These are phyloP conservation scores for Thermothielavioides terrestris DNA, from an alignment of 495 filamentous ascomycete species.

Conservation along the genomic window DNA sequence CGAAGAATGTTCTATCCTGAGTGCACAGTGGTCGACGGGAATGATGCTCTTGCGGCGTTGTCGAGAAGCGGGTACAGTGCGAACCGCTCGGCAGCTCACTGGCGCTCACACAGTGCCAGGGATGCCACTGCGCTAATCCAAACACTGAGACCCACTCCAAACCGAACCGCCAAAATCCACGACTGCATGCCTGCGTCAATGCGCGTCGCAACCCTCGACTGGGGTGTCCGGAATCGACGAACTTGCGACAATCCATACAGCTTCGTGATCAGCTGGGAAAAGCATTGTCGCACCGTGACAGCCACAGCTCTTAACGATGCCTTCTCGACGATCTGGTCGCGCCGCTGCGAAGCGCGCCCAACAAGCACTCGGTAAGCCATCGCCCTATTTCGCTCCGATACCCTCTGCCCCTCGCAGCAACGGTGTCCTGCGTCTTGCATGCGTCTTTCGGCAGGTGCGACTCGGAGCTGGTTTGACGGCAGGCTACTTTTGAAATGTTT, in stretches of 20 bases:
- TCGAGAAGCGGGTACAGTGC: too few species aligned
- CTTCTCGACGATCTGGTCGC: conserved; percentile 25
- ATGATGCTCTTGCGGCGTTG: too few species aligned
- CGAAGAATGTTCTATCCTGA: too few species aligned
- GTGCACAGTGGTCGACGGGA: too few species aligned
- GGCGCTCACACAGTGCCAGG: too few species aligned
- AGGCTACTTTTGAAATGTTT: not conserved
- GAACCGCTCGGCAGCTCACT: too few species aligned
- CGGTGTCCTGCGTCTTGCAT: not conserved
- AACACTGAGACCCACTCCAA: too few species aligned
- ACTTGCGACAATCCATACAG: not conserved
- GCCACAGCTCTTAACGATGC: conserved; percentile 13
- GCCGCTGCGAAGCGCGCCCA: conserved; percentile 29
- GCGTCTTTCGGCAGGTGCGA: not conserved
- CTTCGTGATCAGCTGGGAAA: not conserved
- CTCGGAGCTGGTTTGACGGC: not conserved
- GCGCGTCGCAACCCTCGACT: conserved; percentile 6
- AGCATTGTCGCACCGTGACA: not conserved
- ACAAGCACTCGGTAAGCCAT: conserved; percentile 23
- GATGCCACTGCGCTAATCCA: too few species aligned
- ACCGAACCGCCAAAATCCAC: conserved; percentile 4
- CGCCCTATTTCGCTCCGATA: not conserved
- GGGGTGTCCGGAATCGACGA: not conserved
- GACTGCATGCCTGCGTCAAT: not conserved
- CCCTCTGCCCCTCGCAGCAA: not conserved